These are phyloP conservation scores for Phytophthora podocarpi DNA, from an alignment of 352 stramenopile genomes.

Conservation along the genomic window DNA sequence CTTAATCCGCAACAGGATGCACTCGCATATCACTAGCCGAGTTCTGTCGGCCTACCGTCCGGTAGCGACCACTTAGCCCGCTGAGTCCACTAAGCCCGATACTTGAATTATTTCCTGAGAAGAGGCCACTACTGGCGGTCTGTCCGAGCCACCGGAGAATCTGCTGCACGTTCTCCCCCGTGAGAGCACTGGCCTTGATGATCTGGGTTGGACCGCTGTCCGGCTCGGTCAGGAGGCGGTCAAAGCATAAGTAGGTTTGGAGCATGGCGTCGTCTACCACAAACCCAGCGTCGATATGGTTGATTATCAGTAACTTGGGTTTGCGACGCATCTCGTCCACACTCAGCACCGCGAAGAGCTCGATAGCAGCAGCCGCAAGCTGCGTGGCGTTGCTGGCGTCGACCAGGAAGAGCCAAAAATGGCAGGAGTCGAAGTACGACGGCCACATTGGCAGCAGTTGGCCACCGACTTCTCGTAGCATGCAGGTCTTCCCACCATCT, in stretches of 20 bases:
- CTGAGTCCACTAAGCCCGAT: constrained; percentile 14
- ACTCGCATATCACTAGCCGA: constrained; percentile 33
- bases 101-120: constrained; percentile 24
- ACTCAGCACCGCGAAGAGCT: constrained; percentile 70
- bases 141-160: constrained; percentile 66
- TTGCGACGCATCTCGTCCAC: constrained; percentile 60
- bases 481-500: constrained; percentile 36
- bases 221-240: constrained; percentile 44
- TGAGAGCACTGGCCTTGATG: constrained; percentile 63
- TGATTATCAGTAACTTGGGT: constrained; percentile 69
- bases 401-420: constrained; percentile 78
- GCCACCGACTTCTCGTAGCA: constrained; percentile 67
- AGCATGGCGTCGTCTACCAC: constrained; percentile 56
- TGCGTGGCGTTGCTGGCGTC: constrained; percentile 61
- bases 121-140: constrained; percentile 20
- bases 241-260: constrained; percentile 56
- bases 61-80: constrained; percentile 24
- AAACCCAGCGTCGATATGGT: constrained; percentile 64
- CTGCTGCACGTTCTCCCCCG: constrained; percentile 59
- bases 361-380: constrained; percentile 51
- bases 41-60: constrained; percentile 19
- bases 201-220: constrained; percentile 51
- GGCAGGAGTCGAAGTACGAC: constrained; percentile 63
- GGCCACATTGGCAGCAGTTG: constrained; percentile 79
- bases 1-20: constrained; percentile 32